Base-by-base conservation (phyloP, 345 rosid species). In the Euphorbia pulcherrima region DNA sequence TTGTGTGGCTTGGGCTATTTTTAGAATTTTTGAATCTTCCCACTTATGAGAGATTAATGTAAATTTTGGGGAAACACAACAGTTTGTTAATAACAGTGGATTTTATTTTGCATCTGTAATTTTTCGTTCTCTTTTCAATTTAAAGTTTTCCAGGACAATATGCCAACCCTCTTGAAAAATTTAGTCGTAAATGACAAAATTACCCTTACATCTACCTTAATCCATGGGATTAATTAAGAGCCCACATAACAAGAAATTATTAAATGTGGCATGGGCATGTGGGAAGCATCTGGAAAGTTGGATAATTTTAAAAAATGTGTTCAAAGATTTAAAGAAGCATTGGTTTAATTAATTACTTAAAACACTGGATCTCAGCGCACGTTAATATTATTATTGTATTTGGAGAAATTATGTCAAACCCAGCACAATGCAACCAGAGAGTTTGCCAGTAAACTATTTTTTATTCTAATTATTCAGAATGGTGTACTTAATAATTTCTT, bases 11-110 rank as follows among this genome's bases (percentile, higher is more conserved):
- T 60, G 72, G 75, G 51, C 41, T 27, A 10, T 59, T 78, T 77
- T 75, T 72, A 26, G 24, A 69, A 16, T 17, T 47, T 23, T 48
- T 74, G 60, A 65, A 59, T 67, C 37, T 53, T 61, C 74, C 70
- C 69, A 67, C 47, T 62, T 35, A 27, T 47, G 77, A n/a, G n/a
- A n/a, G 80, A 76, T 68, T 57, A 24, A 40, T 80, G 83, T 82
- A 82, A 60, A 79, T 73, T 61, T 65, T 18, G 65, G 66, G 81
- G 55, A 72, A 60, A 71, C 74, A 70, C 83, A 60, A 70, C 83
- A 60, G 70, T 40, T 60, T 78, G 75, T 76, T 69, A 73, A 81
- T 79, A 60, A 67, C 69, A 78, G 21, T 67, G 59, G 58, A 20
- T 54, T 56, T 70, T 71, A 70, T 69, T 52, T 23, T 21, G n/a